Base-by-base conservation (phyloP, 1,284 basidiomycete species). In the Pholiota adiposa region DNA sequence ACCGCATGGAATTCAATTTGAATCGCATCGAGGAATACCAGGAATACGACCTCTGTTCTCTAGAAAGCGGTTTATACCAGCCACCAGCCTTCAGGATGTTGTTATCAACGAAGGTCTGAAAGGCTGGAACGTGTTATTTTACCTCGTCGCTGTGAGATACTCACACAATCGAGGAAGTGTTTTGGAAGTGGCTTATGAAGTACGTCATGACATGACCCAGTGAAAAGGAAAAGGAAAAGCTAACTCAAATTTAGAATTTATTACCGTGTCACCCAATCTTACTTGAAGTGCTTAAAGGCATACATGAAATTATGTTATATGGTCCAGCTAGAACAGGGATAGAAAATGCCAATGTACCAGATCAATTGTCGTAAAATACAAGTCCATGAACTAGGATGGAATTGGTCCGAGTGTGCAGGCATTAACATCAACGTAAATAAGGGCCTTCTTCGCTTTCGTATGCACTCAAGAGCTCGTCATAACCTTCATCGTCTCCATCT, bases 401-500 rank as follows among this genome's bases (percentile, higher is more conserved):
- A 36, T n/a, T 57, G 21, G 27, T 41, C 43, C 31, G 9, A 40
- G 9, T 19, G 25, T 29, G 48, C 27, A 25, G 21, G 29, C 48
- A 50, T 29, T 9, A 40, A 25, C 34, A 19, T 61, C 50, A 63
- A 40, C 52, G 58, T 52, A 55, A 49, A 46, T 51, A 59, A 29
- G 73, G 70, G 27, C 74, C 75, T 52, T 82, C 83, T 65, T 91
- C 89, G 67, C 90, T 91, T 73, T 91, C 90, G 67, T 92, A 92
- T 23, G 89, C 89, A 69, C 87, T 90, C 63, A 92, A 70, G 57
- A 92, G 69, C 29, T 91, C 90, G 63, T 88, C 88, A 59, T 91
- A 92, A 5, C 87, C 89, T 69, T 91, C 89, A 63, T 91, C 89
- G 62, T 91, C 89, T 2, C 89, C 89, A 57, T 90, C 88, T 54